Evolutionary conservation across 2,329 filamentous ascomycete genomes (phyloP), one percentile per base, ranked within the genome.

Genomic region (Apiospora rasikravindrae): DNA sequence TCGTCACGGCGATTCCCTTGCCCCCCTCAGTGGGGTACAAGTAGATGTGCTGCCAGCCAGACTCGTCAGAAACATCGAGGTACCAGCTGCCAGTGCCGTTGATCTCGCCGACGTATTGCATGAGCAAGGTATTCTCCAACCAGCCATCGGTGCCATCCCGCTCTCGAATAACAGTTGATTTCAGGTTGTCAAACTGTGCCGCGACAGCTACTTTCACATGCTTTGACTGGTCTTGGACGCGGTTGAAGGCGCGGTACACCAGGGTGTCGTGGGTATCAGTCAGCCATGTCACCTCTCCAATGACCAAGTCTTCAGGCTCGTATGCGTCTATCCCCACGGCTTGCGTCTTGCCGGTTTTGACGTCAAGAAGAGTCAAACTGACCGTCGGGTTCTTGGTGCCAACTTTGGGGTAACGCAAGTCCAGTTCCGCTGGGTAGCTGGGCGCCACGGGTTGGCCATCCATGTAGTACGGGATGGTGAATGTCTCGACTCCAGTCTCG

Each of bases 211-310:
- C 88, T 0, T 89, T 80, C 1, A 93, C 86, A 19, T 91, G 83
- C 73, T 90, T 91, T 72, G 91, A 90, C 1, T 84, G 81, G 74
- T 93, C 90, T 76, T 93, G 91, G 0, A 92, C 90, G 5, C 91
- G 88, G 79, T 93, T 93, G 82, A 89, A 93, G 0, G 89, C 88
- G 16, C 90, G 88, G 80, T 92, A 91, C 49, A 92, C 84, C 51
- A 93, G 83, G 53, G 86, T 86, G n/a, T 85, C 83, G 77, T 92
- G 90, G 6, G 82, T 82, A 10, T 89, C 86, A 0, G 91, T 92
- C 26, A 92, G 82, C 92, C 92, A 93, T 0, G 88, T 86, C 4
- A 93, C 87, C 78, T 93, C 91, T 2, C 91, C 91, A 69, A 93
- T 87, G 68, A 93, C 87, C 37, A 91, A 83, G 70, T 93, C 88